Percentiles rank a stretch among this genome's conserved stretches.
Conservation (phyloP, 202 grass and related monocot genomes). For the Setaria italica region DNA sequence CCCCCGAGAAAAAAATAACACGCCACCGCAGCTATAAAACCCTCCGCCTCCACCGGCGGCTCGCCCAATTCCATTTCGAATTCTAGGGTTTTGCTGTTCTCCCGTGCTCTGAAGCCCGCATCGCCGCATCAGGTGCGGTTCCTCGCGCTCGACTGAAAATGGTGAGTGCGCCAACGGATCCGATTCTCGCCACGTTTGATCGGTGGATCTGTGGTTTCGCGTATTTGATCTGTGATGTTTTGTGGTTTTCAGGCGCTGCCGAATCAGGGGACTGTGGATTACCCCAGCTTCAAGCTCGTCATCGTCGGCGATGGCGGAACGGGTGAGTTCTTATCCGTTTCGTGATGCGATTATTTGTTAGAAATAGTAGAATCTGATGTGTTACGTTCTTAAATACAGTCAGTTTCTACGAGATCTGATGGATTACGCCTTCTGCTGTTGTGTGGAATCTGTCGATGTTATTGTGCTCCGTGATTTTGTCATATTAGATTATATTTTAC, state of each 20-base stretch:
- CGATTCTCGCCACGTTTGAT: not conserved
- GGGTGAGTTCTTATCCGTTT: slow-evolving; percentile 36
- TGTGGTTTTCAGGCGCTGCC: slow-evolving; percentile 66
- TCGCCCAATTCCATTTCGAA: slow-evolving; percentile 55
- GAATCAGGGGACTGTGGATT: slow-evolving; percentile 79
- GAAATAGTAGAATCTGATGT: not conserved
- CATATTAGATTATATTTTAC: not conserved
- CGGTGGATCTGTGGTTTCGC: not conserved
- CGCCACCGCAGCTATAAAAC: slow-evolving; percentile 47
- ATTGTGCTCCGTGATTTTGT: not conserved
- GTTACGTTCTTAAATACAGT: too few relatives aligned
- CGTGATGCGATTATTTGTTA: not conserved
- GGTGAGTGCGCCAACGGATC: slow-evolving; percentile 43
- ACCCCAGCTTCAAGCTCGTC: slow-evolving; percentile 92
- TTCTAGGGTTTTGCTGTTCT: slow-evolving; percentile 61
- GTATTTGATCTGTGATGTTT: not conserved
- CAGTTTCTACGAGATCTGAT: slow-evolving; percentile 34
- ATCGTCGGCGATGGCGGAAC: slow-evolving; percentile 90
- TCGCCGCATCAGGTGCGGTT: slow-evolving; percentile 20
- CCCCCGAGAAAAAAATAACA: not conserved
- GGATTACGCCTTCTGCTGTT: not conserved
- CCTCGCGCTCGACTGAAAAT: slow-evolving; percentile 23
- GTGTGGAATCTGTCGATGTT: not conserved
- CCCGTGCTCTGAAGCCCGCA: not conserved
- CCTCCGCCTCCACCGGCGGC: slow-evolving; percentile 46